Conservation (phyloP, 176 grass and related monocot species). For the Coix lacrymajobi region DNA sequence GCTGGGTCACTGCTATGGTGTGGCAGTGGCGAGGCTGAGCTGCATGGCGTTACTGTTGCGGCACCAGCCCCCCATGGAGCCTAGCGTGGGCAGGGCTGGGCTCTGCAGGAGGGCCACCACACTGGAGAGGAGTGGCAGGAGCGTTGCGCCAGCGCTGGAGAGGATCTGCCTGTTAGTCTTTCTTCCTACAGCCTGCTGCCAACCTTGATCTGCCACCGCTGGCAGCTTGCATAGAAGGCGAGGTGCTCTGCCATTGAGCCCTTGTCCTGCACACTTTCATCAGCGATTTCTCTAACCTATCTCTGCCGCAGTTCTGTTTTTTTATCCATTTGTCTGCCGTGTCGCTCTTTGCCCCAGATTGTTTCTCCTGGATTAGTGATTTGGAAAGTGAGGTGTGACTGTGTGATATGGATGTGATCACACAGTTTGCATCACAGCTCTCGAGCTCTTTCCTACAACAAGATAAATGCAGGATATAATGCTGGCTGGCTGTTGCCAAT, state of each 20-base stretch:
- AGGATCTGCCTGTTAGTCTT: not conserved
- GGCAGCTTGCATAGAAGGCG: not conserved
- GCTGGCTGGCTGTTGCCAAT: conserved; percentile 31
- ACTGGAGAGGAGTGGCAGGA: too few relatives aligned
- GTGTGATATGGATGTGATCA: not conserved
- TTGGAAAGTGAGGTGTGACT: conserved; percentile 19
- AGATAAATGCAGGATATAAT: conserved; percentile 36
- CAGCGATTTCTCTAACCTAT: not conserved
- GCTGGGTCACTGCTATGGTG: too few relatives aligned
- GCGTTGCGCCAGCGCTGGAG: too few relatives aligned
- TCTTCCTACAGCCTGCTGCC: not conserved
- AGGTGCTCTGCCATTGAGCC: not conserved
- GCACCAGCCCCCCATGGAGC: too few relatives aligned
- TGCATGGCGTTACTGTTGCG: not conserved
- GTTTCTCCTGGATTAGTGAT: not conserved
- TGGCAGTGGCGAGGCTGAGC: too few relatives aligned
- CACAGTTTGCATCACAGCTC: not conserved
- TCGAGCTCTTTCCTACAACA: conserved; percentile 11
- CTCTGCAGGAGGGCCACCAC: not conserved
- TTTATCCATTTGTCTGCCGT: not conserved
- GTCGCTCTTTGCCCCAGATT: not conserved
- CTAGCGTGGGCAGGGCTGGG: not conserved
- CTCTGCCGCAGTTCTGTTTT: not conserved
- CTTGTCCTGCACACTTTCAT: not conserved
- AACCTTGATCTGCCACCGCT: not conserved